Conservation (phyloP, 331 rosid genomes). For the Dryas integrifolia region DNA sequence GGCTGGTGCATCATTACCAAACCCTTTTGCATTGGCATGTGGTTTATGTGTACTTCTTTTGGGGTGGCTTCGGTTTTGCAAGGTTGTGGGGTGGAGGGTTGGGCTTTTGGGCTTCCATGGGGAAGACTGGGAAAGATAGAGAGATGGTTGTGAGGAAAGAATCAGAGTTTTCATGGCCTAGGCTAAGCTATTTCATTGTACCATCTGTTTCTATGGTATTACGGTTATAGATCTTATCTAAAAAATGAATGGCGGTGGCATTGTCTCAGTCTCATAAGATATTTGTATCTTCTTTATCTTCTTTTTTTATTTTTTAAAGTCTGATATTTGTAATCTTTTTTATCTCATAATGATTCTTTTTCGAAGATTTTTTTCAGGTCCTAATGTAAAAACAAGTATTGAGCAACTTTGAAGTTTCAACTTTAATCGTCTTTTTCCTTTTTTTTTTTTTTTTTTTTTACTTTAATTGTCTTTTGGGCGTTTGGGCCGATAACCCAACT, state of each 20-base stretch:
- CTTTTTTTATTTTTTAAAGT: too few species aligned
- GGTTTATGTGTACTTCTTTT: slow-evolving; percentile 16
- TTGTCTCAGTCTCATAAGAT: slow-evolving; percentile 8
- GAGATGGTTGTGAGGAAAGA: slow-evolving; percentile 37
- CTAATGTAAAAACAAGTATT: too few species aligned
- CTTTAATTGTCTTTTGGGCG: too few species aligned
- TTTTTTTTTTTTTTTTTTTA: too few species aligned
- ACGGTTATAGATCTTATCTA: slow-evolving; percentile 51
- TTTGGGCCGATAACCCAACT: too few species aligned
- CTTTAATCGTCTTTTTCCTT: too few species aligned
- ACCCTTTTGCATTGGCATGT: slow-evolving; percentile 61
- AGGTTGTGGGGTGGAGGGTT: slow-evolving; percentile 26
- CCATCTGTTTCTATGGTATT: slow-evolving; percentile 22
- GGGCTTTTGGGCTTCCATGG: slow-evolving; percentile 47
- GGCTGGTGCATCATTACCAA: slow-evolving; percentile 33
- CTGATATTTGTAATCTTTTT: neutral
- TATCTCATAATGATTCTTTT: neutral
- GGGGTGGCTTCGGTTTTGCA: slow-evolving; percentile 16
- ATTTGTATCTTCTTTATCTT: slow-evolving; percentile 13
- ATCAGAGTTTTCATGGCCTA: slow-evolving; percentile 56
- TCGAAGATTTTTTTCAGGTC: too few species aligned
- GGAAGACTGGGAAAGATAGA: slow-evolving; percentile 34
- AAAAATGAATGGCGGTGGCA: slow-evolving; percentile 35
- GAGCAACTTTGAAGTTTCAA: too few species aligned
- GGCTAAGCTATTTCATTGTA: neutral